Conservation (phyloP, 805 yeast genomes). For the Kluyveromyces nonfermentans region DNA sequence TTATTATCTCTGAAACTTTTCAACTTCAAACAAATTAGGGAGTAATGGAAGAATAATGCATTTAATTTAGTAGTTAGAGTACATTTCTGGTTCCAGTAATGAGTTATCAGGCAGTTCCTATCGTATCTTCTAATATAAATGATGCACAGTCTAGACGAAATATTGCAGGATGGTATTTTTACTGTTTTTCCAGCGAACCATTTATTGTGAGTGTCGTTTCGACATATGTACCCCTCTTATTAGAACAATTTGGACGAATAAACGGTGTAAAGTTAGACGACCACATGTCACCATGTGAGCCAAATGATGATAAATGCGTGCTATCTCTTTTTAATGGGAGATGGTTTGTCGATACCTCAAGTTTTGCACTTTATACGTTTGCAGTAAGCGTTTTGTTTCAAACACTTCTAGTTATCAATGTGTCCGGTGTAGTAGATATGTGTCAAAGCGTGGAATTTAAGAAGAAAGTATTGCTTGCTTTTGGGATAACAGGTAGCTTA, state of each 20-base stretch:
- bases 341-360: constrained; percentile 58
- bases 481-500: constrained; percentile 52
- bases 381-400: constrained; percentile 66
- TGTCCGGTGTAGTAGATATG: constrained; percentile 67
- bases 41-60: background rate
- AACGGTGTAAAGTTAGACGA: constrained; percentile 60
- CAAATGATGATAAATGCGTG: constrained; percentile 35
- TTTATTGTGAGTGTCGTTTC: constrained; percentile 72
- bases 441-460: constrained; percentile 37
- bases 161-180: constrained; percentile 59
- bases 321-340: constrained; percentile 31
- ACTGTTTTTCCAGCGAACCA: constrained; percentile 72
- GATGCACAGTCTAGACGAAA: constrained; percentile 26
- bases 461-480: constrained; percentile 43
- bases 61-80: background rate
- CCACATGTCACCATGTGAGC: constrained; percentile 45
- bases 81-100: background rate
- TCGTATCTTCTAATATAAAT: background rate
- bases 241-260: constrained; percentile 63
- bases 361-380: constrained; percentile 65
- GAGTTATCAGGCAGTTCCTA: constrained; percentile 6
- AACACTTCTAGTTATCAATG: constrained; percentile 57
- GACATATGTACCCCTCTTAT: constrained; percentile 62
- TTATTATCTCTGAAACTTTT: too few species aligned
- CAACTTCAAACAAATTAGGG: background rate